These are phyloP conservation scores for Cryptosporidium baileyi DNA, from an alignment of 169 alveolate genomes.

Conservation along the genomic window DNA sequence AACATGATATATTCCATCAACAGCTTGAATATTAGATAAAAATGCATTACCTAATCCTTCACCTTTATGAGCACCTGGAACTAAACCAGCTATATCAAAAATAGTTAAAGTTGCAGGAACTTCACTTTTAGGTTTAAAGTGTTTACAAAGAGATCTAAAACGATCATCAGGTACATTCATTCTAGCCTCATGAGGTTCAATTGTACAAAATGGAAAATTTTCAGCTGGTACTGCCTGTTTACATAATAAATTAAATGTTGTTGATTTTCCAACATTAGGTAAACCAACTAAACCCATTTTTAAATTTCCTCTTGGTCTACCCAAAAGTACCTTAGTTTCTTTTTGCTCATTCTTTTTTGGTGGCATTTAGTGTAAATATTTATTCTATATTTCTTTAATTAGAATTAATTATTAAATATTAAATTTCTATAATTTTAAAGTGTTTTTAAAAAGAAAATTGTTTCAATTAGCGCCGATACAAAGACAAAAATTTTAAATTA, in stretches of 20 bases:
- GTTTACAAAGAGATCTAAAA: conserved; percentile 90
- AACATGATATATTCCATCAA: conserved; percentile 97
- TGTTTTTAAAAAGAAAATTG: too few species aligned
- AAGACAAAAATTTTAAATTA: too few species aligned
- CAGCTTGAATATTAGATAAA: conserved; percentile 95
- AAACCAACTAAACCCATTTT: conserved; percentile 99
- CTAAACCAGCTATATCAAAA: conserved; percentile 99
- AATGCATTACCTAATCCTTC: conserved; percentile 99
- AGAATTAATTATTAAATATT: too few species aligned
- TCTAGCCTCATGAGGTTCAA: conserved; percentile 97
- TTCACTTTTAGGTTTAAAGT: conserved; percentile 93
- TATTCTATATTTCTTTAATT: too few species aligned
- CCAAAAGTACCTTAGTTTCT: conserved; percentile 65
- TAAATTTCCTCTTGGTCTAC: conserved; percentile 86
- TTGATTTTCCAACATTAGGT: conserved; percentile 97
- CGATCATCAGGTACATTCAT: conserved; percentile 93
- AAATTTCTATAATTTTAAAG: too few species aligned
- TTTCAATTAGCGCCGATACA: too few species aligned
- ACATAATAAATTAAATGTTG: conserved; percentile 95
- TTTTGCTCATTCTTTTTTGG: conserved; percentile 83
- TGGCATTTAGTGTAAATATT: conserved; percentile 74
- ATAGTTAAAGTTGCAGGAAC: conserved; percentile 95
- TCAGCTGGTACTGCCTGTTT: conserved; percentile 95
- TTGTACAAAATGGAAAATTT: conserved; percentile 97
- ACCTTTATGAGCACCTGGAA: conserved; percentile 97